Conservation (phyloP, 441 rosid genomes). For the Populus hybrid region DNA sequence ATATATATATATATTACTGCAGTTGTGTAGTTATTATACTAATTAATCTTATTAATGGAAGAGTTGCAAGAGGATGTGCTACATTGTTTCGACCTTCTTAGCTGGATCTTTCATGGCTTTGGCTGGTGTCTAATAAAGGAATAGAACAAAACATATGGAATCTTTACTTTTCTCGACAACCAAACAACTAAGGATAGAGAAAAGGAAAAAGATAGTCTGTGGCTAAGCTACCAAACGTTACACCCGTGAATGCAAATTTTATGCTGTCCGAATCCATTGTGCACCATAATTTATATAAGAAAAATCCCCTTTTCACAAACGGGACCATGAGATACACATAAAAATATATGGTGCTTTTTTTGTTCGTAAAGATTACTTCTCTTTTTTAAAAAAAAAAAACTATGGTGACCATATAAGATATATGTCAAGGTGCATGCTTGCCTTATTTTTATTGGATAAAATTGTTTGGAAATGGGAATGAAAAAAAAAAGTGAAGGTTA, state of each 20-base stretch:
- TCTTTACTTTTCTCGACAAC: conserved; percentile 45
- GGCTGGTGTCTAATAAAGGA: conserved; percentile 45
- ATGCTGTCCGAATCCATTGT: neutral
- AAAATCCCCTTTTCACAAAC: neutral
- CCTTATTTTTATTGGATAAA: neutral
- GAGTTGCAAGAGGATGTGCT: neutral
- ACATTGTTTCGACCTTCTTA: neutral
- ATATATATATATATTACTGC: too few species aligned
- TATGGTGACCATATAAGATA: neutral
- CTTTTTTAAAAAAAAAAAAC: neutral
- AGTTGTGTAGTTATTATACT: too few species aligned
- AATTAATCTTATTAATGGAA: neutral
- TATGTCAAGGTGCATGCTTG: neutral
- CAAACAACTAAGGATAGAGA: conserved; percentile 17
- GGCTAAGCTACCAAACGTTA: conserved; percentile 17
- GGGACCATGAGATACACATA: neutral
- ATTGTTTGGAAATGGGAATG: neutral
- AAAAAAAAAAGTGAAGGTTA: neutral
- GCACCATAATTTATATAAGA: neutral
- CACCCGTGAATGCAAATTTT: neutral
- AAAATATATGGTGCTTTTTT: neutral
- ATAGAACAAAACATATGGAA: conserved; percentile 74
- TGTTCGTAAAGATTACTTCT: neutral
- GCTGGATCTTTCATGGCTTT: conserved; percentile 24
- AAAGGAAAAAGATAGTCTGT: neutral